Evolutionary conservation across 345 rosid genomes (phyloP), one percentile per base, ranked within the genome.

Genomic region (Psidium guajava): DNA sequence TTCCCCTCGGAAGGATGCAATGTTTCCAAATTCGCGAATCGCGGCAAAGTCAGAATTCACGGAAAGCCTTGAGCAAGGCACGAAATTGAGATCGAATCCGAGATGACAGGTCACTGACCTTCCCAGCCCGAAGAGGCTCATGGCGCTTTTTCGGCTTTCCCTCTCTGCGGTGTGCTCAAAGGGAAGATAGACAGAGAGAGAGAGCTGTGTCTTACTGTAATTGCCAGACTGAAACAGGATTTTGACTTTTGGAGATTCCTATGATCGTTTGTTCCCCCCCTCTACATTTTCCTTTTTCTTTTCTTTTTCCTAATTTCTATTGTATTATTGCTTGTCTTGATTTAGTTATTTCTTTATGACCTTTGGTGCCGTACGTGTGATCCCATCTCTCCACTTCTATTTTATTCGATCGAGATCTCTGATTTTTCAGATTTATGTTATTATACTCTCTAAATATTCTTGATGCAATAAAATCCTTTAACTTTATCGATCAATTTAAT

Each of bases 41-140:
- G 11, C 80, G 5, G 24, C 10, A 49, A 49, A 49, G 83, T 12
- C 5, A 81, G 36, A 20, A 36, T 5, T 16, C 54, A 5, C 6
- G 6, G 47, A 54, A 36, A 9, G 42, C 42, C 24, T 36, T 0
- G 54, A 14, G 55, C 36, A 47, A 51, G 75, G 75, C 75, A 32
- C 75, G 75, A 28, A 64, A 64, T 64, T 6, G 42, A 81, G 54
- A 81, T 81, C 54, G 12, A 69, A 32, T 21, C 13, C 25, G 83
- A 28, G 86, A 59, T 49, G 42, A 21, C 2, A 20, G 74, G 18
- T 9, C 5, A 75, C 82, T 87, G 27, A 91, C 95, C 96, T 94
- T 87, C 95, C 96, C 80, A 94, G 90, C 84, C 96, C 95, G 91
- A 92, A 94, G 87, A 94, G 95, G 89, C 95, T 92, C 96, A 91